Conservation (phyloP, 2,329 filamentous ascomycete genomes). For the Penicillium sp. region DNA sequence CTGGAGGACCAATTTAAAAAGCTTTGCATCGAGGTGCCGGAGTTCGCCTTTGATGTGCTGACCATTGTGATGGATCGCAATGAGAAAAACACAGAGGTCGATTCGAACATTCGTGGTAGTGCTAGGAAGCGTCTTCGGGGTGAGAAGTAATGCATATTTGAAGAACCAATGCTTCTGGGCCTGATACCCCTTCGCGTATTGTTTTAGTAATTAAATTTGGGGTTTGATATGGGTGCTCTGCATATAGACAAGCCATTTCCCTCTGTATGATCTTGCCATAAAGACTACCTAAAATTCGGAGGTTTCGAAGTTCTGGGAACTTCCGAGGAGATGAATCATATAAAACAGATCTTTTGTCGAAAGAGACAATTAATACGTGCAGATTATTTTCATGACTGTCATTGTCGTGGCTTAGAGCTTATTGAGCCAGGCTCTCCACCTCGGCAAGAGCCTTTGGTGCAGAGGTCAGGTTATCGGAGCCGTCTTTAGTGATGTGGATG, state of each 20-base stretch:
- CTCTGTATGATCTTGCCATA: not conserved
- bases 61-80: conserved; percentile 54
- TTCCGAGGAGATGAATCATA: not conserved
- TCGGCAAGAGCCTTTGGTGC: conserved; percentile 73
- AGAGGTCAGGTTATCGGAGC: conserved; percentile 79
- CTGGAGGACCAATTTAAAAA: conserved; percentile 81
- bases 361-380: not conserved
- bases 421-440: conserved; percentile 52
- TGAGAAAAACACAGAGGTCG: conserved; percentile 43
- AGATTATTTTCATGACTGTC: not conserved
- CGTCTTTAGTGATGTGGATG: conserved; percentile 74
- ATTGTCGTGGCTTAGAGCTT: conserved; percentile 1
- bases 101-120: conserved; percentile 37
- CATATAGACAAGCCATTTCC: not conserved
- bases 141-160: not conserved
- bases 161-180: not conserved
- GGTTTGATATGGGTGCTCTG: not conserved
- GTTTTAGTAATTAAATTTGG: not conserved
- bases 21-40: conserved; percentile 84
- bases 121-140: conserved; percentile 40
- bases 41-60: conserved; percentile 91
- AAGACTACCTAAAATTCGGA: not conserved
- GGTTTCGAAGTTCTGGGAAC: not conserved
- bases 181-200: not conserved
- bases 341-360: not conserved